Percentiles rank a stretch among this genome's conserved stretches.
These are phyloP conservation scores for Annulohypoxylon moriforme DNA, from an alignment of 495 filamentous ascomycete genomes.

Conservation along the genomic window DNA sequence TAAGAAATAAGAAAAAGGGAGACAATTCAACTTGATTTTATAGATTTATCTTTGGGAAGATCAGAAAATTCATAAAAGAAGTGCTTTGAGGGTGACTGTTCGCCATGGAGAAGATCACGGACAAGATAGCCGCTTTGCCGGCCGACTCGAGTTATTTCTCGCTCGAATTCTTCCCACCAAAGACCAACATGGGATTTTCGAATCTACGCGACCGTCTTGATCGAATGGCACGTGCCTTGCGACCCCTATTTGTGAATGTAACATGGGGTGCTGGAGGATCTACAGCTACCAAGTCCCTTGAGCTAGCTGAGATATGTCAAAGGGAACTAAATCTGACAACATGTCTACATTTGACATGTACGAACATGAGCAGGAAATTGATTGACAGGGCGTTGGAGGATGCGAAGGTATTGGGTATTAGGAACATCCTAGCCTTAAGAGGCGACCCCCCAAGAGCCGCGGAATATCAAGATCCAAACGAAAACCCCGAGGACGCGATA, in stretches of 20 bases:
- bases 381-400: slow-evolving; percentile 91
- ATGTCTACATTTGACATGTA: slow-evolving; percentile 95
- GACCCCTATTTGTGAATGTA: slow-evolving; percentile 94
- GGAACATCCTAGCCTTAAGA: slow-evolving; percentile 92
- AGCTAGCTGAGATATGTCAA: slow-evolving; percentile 96
- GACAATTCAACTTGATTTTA: not conserved
- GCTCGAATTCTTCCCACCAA: slow-evolving; percentile 98
- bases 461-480: slow-evolving; percentile 76
- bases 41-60: not conserved
- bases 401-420: slow-evolving; percentile 90
- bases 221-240: slow-evolving; percentile 91
- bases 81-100: not conserved
- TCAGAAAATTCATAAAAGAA: not conserved
- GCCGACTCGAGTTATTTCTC: slow-evolving; percentile 88
- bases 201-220: slow-evolving; percentile 93
- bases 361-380: slow-evolving; percentile 90
- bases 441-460: slow-evolving; percentile 93
- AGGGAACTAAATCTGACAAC: slow-evolving; percentile 90
- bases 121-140: slow-evolving; percentile 94
- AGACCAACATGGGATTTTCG: slow-evolving; percentile 91
- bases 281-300: slow-evolving; percentile 88
- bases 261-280: slow-evolving; percentile 98
- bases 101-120: slow-evolving; percentile 89
- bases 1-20: not conserved
- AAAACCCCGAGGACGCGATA: slow-evolving; percentile 55